phyloP scores from a whole-genome alignment of 2,329 filamentous ascomycete species.

The Monilinia aucupariae region DNA sequence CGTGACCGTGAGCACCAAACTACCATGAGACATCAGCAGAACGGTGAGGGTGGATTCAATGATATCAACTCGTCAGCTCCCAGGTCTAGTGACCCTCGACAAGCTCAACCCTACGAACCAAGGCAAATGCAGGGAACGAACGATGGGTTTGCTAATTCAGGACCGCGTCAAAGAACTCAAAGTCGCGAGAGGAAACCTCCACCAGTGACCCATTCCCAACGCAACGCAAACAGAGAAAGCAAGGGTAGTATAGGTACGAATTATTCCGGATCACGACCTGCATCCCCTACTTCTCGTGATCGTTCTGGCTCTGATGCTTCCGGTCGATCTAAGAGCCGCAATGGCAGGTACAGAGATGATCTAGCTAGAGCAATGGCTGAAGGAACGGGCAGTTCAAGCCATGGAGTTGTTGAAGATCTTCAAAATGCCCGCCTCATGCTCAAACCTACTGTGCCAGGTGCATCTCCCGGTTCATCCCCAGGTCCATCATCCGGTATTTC shows the following conservation, averaged over 20 bases:
- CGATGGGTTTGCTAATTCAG: conserved; percentile 24
- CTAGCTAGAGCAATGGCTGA: conserved; percentile 30
- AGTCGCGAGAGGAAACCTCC: conserved; percentile 31
- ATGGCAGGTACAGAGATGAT: conserved; percentile 33
- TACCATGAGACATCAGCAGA: conserved; percentile 28
- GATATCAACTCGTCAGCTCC: conserved; percentile 21
- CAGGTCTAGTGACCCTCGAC: conserved; percentile 6
- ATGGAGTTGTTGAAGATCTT: conserved; percentile 26
- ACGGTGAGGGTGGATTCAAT: conserved; percentile 18
- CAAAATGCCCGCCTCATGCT: conserved; percentile 25
- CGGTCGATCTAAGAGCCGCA: conserved; percentile 32
- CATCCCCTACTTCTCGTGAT: conserved; percentile 30
- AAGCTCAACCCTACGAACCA: conserved; percentile 17
- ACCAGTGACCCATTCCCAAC: conserved; percentile 23
- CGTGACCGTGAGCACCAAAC: conserved; percentile 32
- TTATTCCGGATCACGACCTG: conserved; percentile 29
- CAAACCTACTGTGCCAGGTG: conserved; percentile 25
- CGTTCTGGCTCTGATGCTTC: conserved; percentile 33
- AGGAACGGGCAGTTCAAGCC: conserved; percentile 24
- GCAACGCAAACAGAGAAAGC: conserved; percentile 19
- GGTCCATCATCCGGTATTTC: not conserved
- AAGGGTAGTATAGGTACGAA: conserved; percentile 22
- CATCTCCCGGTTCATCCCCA: conserved; percentile 18
- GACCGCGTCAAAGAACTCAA: conserved; percentile 24
- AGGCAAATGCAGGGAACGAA: conserved; percentile 22